Percentiles rank a stretch among this genome's conserved stretches.
Conservation (phyloP, 83 land plant genomes). For the Thuja plicata region DNA sequence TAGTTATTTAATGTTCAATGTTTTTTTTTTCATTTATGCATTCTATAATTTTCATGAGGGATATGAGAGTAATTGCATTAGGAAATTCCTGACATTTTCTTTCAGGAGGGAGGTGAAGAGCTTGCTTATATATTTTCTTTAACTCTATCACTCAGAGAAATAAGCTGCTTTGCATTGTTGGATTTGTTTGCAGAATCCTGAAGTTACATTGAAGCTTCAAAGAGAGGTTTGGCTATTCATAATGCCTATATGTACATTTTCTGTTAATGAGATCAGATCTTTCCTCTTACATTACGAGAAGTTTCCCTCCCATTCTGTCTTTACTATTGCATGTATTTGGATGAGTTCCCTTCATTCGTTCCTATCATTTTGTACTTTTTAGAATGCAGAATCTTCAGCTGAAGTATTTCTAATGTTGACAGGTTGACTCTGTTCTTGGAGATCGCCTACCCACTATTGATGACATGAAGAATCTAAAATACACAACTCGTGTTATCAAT, state of each 20-base stretch:
- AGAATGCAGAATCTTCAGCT: background rate
- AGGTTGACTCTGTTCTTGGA: slow-evolving; percentile 89
- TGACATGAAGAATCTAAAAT: slow-evolving; percentile 93
- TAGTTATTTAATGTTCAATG: background rate
- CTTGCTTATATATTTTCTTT: background rate
- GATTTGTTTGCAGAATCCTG: slow-evolving; percentile 69
- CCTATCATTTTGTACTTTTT: background rate
- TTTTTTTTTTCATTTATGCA: background rate
- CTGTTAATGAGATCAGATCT: background rate
- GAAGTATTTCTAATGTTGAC: slow-evolving; percentile 10
- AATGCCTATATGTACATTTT: background rate
- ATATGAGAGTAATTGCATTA: background rate
- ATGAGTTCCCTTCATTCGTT: background rate
- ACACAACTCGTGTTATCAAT: slow-evolving; percentile 86
- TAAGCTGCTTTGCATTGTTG: background rate
- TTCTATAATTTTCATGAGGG: background rate
- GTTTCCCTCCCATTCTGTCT: background rate
- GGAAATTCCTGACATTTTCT: background rate
- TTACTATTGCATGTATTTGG: background rate
- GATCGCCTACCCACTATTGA: slow-evolving; percentile 82
- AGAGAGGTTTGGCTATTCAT: slow-evolving; percentile 59
- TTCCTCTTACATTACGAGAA: background rate
- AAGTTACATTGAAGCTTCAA: slow-evolving; percentile 78
- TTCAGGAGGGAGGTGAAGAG: background rate
- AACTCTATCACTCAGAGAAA: background rate